Conservation (phyloP, 495 filamentous ascomycete species). For the Tuber melanosporum region DNA sequence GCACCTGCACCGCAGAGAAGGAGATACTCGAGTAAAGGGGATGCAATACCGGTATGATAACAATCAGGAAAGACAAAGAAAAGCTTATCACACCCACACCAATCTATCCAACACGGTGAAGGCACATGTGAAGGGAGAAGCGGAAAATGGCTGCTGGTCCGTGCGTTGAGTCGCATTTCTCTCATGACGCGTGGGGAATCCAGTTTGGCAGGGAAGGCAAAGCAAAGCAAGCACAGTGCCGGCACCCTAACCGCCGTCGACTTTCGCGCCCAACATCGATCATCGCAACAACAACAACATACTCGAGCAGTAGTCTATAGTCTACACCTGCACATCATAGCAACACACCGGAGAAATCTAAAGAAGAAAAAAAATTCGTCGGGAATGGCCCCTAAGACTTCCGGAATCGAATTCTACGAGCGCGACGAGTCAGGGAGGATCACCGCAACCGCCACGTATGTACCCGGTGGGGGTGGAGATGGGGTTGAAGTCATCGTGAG, state of each 20-base stretch:
- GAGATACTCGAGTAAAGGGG: too few species aligned
- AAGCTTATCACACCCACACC: not conserved
- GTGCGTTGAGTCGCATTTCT: not conserved
- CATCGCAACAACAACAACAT: not conserved
- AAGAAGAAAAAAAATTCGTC: not conserved
- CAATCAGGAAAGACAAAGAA: not conserved
- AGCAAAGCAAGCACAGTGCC: not conserved
- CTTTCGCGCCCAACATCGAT: not conserved
- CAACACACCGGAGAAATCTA: not conserved
- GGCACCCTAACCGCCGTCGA: not conserved
- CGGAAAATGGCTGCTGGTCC: not conserved
- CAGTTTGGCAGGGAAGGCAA: not conserved
- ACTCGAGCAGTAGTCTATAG: not conserved
- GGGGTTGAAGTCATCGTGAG: constrained; percentile 33
- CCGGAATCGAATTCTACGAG: constrained; percentile 44
- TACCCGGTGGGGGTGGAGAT: constrained; percentile 7
- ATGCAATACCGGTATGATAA: not conserved
- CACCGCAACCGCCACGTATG: constrained; percentile 47
- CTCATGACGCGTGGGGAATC: not conserved
- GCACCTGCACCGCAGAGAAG: not conserved
- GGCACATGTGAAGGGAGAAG: not conserved
- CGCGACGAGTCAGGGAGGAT: constrained; percentile 51
- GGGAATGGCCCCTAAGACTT: constrained; percentile 12
- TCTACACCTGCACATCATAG: not conserved
- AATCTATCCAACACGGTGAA: not conserved